Conservation (phyloP, 768 basidiomycete species). For the Lactarius hengduanensis region DNA sequence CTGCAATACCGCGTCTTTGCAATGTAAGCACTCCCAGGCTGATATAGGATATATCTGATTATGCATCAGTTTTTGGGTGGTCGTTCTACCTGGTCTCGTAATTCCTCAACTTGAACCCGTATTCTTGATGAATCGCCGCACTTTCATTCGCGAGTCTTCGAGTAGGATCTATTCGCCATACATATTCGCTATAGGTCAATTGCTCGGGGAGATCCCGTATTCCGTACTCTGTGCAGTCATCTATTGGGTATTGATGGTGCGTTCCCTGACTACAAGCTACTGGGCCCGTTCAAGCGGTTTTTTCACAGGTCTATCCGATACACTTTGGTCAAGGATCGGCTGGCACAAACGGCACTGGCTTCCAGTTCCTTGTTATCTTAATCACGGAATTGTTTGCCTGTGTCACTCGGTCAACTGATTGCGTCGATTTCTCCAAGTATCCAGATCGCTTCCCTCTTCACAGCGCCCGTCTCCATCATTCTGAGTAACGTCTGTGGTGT, state of each 20-base stretch:
- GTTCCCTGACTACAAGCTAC: slow-evolving; percentile 12
- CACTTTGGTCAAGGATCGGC: slow-evolving; percentile 63
- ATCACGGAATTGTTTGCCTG: slow-evolving; percentile 72
- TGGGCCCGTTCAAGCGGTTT: neutral
- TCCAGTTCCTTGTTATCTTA: slow-evolving; percentile 67
- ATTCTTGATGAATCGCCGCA: slow-evolving; percentile 70
- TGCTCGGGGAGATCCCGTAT: slow-evolving; percentile 81
- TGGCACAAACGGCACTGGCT: slow-evolving; percentile 64
- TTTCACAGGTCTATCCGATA: slow-evolving; percentile 55
- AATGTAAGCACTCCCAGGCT: slow-evolving; percentile 42
- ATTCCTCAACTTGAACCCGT: slow-evolving; percentile 82
- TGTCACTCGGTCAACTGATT: slow-evolving; percentile 71
- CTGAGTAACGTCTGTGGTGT: slow-evolving; percentile 80
- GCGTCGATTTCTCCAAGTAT: slow-evolving; percentile 76
- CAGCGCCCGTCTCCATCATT: slow-evolving; percentile 65
- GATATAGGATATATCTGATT: neutral
- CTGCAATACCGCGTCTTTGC: slow-evolving; percentile 82
- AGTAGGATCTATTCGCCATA: slow-evolving; percentile 86
- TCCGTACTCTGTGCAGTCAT: slow-evolving; percentile 65
- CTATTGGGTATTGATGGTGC: slow-evolving; percentile 77
- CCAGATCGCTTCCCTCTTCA: slow-evolving; percentile 69
- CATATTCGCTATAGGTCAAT: slow-evolving; percentile 81
- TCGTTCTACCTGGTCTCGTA: slow-evolving; percentile 71
- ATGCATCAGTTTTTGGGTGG: slow-evolving; percentile 50
- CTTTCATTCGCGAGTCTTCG: slow-evolving; percentile 56